Evolutionary conservation across 1,284 basidiomycete genomes (phyloP), one percentile per base, ranked within the genome.

Genomic region (Irpex rosettiformis): DNA sequence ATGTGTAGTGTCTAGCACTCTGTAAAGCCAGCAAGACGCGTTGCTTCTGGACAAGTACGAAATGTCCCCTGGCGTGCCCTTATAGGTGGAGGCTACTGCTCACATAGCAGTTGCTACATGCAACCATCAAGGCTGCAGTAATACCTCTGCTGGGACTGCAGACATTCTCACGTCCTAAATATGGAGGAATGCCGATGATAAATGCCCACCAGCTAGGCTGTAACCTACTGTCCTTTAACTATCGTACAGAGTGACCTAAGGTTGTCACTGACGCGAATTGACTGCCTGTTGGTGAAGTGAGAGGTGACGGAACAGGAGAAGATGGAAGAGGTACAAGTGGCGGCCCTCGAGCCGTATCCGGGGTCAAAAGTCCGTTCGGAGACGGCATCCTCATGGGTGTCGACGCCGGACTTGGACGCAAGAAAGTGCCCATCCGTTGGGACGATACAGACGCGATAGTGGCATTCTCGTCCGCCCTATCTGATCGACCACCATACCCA

Each of bases 241-340:
- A 37, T 37, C 33, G 33, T 37, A 37, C 16, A 2, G 33, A 37
- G 5, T 37, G 33, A 37, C 33, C 33, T 16, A 37, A 37, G 4
- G 33, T 37, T 37, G 33, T 16, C 18, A 18, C 18, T 1, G 43
- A 22, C 21, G 43, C 27, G 21, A 51, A 51, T 3, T 28, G 48
- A 28, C 48, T 51, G 3, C 48, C 48, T 6, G 43, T 37, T 18
- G 43, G 43, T 45, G 43, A 45, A 45, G 51, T 49, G 18, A 42
- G n/a, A n/a, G 67, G 66, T 6, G 67, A 66, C 1, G 65, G 60
- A 49, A 67, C 55, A 10, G 67, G 68, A 6, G 67, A 69, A 24
- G 62, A 65, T 16, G 69, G 69, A 13, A 70, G 58, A 18, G 60
- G 55, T 55, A 67, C 69, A 24, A 65, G 66, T 22, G 69, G 69